These are phyloP conservation scores for Protomyces lactucae-debilis DNA, from an alignment of 1,139 yeast species.

Conservation along the genomic window DNA sequence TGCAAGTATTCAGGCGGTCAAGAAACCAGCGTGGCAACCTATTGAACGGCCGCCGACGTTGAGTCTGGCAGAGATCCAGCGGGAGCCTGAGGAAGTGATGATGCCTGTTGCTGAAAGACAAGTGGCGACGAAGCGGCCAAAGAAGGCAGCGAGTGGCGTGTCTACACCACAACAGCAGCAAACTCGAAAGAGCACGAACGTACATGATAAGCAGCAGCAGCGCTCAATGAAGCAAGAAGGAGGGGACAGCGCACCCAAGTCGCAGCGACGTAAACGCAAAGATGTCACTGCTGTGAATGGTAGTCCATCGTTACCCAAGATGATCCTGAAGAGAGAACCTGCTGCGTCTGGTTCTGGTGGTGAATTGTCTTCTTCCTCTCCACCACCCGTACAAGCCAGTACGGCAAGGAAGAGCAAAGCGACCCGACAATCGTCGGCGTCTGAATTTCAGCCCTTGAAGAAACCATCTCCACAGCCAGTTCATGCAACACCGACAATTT, in stretches of 20 bases:
- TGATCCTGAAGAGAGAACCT: slow-evolving; percentile 16
- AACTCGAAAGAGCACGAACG: no score
- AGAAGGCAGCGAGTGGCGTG: background rate
- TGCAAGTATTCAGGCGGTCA: background rate
- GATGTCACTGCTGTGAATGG: background rate
- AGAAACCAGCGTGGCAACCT: slow-evolving; percentile 12
- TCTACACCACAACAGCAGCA: background rate
- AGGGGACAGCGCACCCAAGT: background rate
- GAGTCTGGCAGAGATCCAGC: background rate
- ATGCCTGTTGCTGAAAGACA: background rate
- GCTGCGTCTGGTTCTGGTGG: background rate
- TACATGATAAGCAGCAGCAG: background rate
- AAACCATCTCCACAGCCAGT: background rate
- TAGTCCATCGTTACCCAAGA: slow-evolving; percentile 6
- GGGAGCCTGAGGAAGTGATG: background rate
- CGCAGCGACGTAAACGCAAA: background rate
- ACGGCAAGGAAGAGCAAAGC: background rate
- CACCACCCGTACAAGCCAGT: background rate
- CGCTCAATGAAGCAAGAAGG: background rate
- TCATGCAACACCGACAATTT: background rate
- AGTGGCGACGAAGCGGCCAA: background rate
- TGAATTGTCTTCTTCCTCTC: background rate
- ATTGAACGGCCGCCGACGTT: slow-evolving; percentile 6
- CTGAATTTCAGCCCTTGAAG: background rate
- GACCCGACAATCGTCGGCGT: background rate